These are phyloP conservation scores for Purshia tridentata DNA, from an alignment of 306 rosid species.

Conservation along the genomic window DNA sequence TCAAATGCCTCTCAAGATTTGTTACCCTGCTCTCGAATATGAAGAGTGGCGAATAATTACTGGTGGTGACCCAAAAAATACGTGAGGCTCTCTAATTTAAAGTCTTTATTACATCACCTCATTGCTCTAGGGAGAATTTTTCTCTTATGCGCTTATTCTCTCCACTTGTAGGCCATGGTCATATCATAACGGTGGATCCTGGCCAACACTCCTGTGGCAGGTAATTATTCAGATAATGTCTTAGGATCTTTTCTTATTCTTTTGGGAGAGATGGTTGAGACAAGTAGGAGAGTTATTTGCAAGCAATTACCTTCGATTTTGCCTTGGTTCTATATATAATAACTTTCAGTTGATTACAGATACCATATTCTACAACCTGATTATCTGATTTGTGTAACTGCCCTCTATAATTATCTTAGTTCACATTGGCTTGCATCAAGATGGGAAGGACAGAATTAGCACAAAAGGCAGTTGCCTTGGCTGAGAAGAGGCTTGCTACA, in stretches of 20 bases:
- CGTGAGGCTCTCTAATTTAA: constrained; percentile 47
- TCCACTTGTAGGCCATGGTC: constrained; percentile 80
- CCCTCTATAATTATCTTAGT: constrained; percentile 37
- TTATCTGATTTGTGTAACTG: constrained; percentile 8
- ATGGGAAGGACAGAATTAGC: constrained; percentile 77
- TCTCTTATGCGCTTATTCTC: constrained; percentile 18
- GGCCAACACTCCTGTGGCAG: constrained; percentile 97
- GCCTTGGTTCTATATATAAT: constrained; percentile 1
- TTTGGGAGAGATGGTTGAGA: constrained; percentile 1
- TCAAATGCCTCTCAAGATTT: constrained; percentile 89
- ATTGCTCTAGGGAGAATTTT: background rate
- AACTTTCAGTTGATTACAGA: background rate
- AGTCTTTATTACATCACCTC: background rate
- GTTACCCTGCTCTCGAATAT: constrained; percentile 77
- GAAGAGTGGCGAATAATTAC: constrained; percentile 94
- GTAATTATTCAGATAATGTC: constrained; percentile 30
- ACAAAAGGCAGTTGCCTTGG: constrained; percentile 61
- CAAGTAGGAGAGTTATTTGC: constrained; percentile 1
- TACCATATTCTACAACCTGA: background rate
- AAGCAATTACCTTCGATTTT: background rate
- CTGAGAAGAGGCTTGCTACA: constrained; percentile 58
- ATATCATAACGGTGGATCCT: constrained; percentile 91
- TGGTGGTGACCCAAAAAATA: constrained; percentile 94
- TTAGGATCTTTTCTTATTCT: background rate
- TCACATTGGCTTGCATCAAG: constrained; percentile 86